These are phyloP conservation scores for Fusarium sterilihyphosum DNA, from an alignment of 2,329 filamentous ascomycete genomes.

Conservation along the genomic window DNA sequence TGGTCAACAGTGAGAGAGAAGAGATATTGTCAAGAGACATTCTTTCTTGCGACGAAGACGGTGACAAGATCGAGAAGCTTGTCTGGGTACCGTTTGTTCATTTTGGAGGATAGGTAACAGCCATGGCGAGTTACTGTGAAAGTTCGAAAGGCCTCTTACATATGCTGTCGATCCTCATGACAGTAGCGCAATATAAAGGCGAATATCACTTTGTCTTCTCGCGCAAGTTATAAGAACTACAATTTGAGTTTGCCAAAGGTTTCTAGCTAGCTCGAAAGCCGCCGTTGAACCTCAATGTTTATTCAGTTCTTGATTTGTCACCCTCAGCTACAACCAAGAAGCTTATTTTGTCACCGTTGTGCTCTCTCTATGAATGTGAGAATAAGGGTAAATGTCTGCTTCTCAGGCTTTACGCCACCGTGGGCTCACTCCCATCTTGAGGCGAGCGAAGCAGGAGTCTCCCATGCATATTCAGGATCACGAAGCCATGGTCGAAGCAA, in stretches of 20 bases:
- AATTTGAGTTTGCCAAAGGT: too few species aligned
- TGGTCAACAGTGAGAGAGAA: not conserved
- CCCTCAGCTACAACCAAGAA: too few species aligned
- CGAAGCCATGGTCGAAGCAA: not conserved
- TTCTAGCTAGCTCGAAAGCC: too few species aligned
- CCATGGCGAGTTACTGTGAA: too few species aligned
- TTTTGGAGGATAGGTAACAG: not conserved
- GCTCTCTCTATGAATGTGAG: not conserved
- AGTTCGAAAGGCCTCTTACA: too few species aligned
- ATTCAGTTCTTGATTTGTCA: too few species aligned
- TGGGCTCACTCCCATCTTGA: not conserved
- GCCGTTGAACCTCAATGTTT: too few species aligned
- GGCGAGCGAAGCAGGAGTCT: not conserved
- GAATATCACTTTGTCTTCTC: too few species aligned
- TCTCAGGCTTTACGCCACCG: not conserved
- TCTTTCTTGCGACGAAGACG: not conserved
- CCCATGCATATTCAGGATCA: not conserved
- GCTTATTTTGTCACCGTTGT: not conserved
- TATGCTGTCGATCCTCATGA: too few species aligned
- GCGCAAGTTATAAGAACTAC: too few species aligned
- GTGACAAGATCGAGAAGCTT: rapidly evolving
- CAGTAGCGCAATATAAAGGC: too few species aligned
- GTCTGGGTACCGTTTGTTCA: not conserved
- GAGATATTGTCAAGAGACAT: not conserved
- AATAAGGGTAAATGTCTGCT: not conserved